Conservation (phyloP, 768 basidiomycete species). For the Psilocybe cubensis region DNA sequence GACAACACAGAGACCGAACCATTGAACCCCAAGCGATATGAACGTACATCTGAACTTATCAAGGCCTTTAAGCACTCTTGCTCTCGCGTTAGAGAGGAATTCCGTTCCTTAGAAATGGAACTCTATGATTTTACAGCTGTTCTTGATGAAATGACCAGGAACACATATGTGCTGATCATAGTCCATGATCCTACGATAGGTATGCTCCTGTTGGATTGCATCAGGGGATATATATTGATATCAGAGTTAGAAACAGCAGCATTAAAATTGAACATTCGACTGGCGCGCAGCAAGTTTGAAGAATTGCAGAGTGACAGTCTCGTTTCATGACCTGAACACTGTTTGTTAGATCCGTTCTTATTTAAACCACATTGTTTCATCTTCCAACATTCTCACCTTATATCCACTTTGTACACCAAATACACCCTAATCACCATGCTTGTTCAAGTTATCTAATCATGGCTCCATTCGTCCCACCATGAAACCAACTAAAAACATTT, state of each 20-base stretch:
- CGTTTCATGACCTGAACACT: constrained; percentile 28
- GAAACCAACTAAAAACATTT: no score
- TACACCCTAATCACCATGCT: constrained; percentile 10
- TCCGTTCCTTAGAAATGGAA: constrained; percentile 86
- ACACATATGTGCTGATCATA: constrained; percentile 91
- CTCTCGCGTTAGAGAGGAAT: constrained; percentile 82
- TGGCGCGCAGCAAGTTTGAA: constrained; percentile 87
- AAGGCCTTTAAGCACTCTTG: constrained; percentile 96
- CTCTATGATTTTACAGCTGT: constrained; percentile 85
- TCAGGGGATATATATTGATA: neutral
- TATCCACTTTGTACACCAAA: constrained; percentile 23
- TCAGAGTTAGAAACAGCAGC: constrained; percentile 77
- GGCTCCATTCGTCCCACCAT: no score
- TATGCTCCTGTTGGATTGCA: constrained; percentile 27
- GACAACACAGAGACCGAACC: constrained; percentile 28
- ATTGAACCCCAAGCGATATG: constrained; percentile 75
- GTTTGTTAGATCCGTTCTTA: neutral
- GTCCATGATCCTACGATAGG: constrained; percentile 90
- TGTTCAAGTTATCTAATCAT: constrained; percentile 8
- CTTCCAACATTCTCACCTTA: constrained; percentile 10
- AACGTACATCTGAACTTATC: constrained; percentile 90
- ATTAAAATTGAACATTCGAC: constrained; percentile 83
- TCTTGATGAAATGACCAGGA: constrained; percentile 89
- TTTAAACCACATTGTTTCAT: constrained; percentile 8
- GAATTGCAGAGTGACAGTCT: constrained; percentile 82